Evolutionary conservation across 2,329 filamentous ascomycete genomes (phyloP).

Genomic region (Macroventuria anomochaeta): DNA sequence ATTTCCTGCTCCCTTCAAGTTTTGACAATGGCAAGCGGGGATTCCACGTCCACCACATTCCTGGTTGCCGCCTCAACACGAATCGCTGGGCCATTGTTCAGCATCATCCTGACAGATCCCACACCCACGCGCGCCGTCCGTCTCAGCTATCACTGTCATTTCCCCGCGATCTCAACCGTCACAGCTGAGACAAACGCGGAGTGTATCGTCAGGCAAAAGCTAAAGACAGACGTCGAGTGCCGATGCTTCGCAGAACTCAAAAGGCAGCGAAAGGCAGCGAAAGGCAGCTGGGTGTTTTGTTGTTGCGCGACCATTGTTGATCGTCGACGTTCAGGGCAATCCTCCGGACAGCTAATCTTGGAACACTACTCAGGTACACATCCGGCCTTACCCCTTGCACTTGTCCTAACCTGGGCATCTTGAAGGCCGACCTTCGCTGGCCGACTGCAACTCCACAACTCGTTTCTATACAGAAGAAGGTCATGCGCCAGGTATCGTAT

Average conservation of each 20-base stretch:
- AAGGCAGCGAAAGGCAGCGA: neutral
- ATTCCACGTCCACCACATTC: slow-evolving; percentile 12
- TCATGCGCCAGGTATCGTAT: slow-evolving; percentile 6
- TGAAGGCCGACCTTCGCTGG: slow-evolving; percentile 8
- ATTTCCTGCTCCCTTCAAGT: neutral
- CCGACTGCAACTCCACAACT: slow-evolving; percentile 1
- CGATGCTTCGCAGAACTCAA: slow-evolving; percentile 18
- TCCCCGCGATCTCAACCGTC: slow-evolving; percentile 20
- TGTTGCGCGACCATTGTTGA: slow-evolving; percentile 9
- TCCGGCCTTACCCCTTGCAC: slow-evolving; percentile 16
- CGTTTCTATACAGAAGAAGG: slow-evolving; percentile 6
- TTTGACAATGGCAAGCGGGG: slow-evolving; percentile 12
- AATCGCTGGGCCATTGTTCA: slow-evolving; percentile 14
- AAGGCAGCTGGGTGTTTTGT: neutral
- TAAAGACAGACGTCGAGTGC: slow-evolving; percentile 20
- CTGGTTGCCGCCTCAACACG: slow-evolving; percentile 14
- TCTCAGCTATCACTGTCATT: slow-evolving; percentile 29
- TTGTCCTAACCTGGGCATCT: slow-evolving; percentile 11
- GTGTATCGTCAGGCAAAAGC: slow-evolving; percentile 26
- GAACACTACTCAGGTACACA: slow-evolving; percentile 15
- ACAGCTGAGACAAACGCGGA: slow-evolving; percentile 20
- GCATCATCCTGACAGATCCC: slow-evolving; percentile 19
- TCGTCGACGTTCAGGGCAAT: slow-evolving; percentile 14
- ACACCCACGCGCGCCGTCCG: slow-evolving; percentile 28
- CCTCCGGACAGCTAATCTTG: slow-evolving; percentile 16